Evolutionary conservation across 2,329 filamentous ascomycete genomes (phyloP), one percentile per base, ranked within the genome.

Genomic region (Botrytis galanthina): DNA sequence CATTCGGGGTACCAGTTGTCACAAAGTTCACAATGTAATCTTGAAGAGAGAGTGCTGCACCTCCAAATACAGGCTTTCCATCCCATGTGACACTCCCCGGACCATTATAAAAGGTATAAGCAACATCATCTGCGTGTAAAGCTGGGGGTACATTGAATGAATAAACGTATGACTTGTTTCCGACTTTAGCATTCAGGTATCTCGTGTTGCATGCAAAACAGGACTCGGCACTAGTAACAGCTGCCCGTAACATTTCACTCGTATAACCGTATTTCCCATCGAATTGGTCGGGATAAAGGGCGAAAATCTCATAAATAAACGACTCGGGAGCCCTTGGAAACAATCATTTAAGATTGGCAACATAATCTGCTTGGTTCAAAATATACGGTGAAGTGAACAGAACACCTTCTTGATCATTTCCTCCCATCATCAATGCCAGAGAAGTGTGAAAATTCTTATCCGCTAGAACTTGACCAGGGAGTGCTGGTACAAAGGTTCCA

Each of bases 31-130:
- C 78, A 42, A 84, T 78, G 74, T 83, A 83, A 44, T 80, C 77
- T 73, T 84, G 83, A 61, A 84, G 59, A 9, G 75, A 76, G 7
- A 73, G 71, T 3, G 83, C 83, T 1, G 84, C 72, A 0, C 75
- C 76, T n/a, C 22, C 60, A 9, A 62, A 62, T 4, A 42, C 60
- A n/a, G 60, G 20, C 1, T 9, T 62, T 3, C 22, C 35, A 0
- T 75, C 74, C 61, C 82, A 76, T 29, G 82, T 79, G 12, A 75
- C 46, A 2, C 75, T 75, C 3, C 76, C 78, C 39, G 77, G 77
- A 29, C 81, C 81, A 60, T 85, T 83, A 80, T 84, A 89, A 80
- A 85, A 89, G 1, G 85, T 87, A 75, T 87, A 89, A 0, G 82
- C 74, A 5, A 87, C 75, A 75, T 90, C 87, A 64, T 83, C 79